Evolutionary conservation across 148 eudicot genomes (phyloP).

Genomic region (Chenopodium quinoa): DNA sequence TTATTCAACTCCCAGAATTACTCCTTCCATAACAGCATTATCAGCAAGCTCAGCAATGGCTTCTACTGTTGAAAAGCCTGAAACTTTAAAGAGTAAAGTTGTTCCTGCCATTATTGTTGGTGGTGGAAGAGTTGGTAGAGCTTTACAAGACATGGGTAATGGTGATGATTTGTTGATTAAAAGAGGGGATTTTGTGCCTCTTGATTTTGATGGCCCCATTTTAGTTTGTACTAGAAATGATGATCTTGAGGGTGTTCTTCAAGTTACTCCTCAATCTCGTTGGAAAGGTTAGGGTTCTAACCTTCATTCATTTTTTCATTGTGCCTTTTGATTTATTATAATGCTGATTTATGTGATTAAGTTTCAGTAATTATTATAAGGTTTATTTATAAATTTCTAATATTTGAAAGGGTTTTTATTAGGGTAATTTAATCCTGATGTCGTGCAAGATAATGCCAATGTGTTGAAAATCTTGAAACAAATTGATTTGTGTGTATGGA

Average conservation of each 20-base stretch:
- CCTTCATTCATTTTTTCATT: neutral
- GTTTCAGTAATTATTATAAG: neutral
- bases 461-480: no score
- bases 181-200: constrained; percentile 80
- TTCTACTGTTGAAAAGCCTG: constrained; percentile 10
- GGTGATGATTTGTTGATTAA: constrained; percentile 74
- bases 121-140: constrained; percentile 85
- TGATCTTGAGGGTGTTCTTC: constrained; percentile 89
- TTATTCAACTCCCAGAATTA: constrained; percentile 2
- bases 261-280: constrained; percentile 71
- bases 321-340: no score
- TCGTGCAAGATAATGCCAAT: no score
- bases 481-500: no score
- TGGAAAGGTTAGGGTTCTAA: constrained; percentile 58
- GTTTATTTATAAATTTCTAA: no score
- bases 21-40: constrained; percentile 11
- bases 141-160: constrained; percentile 72
- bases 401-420: no score
- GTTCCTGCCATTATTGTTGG: constrained; percentile 84
- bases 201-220: constrained; percentile 77
- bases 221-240: constrained; percentile 92
- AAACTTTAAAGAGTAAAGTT: constrained; percentile 36
- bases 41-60: constrained; percentile 26
- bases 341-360: neutral
- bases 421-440: no score